phyloP scores from a whole-genome alignment of 2,329 filamentous ascomycete species.

The Colletotrichum lindemuthianum region DNA sequence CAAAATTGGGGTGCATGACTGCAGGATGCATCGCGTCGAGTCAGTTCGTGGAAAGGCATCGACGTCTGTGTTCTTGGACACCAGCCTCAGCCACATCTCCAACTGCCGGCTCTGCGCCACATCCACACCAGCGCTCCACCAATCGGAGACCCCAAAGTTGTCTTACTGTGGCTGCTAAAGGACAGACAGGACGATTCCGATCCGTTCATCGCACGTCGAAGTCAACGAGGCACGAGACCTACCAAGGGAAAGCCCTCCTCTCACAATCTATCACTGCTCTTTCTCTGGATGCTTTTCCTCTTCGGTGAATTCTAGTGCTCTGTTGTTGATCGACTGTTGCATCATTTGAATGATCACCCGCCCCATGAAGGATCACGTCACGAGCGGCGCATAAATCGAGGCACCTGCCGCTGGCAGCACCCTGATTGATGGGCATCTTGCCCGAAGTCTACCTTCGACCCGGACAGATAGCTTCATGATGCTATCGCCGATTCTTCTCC shows the following conservation, averaged over 20 bases:
- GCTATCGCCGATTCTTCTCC: constrained; percentile 39
- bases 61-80: not conserved
- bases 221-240: constrained; percentile 27
- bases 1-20: constrained; percentile 14
- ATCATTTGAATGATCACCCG: constrained; percentile 5
- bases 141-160: constrained; percentile 13
- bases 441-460: constrained; percentile 2
- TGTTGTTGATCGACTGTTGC: constrained; percentile 3
- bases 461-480: constrained; percentile 35
- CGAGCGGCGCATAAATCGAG: constrained; percentile 32
- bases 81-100: constrained; percentile 8
- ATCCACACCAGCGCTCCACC: constrained; percentile 9
- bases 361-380: constrained; percentile 26
- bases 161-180: constrained; percentile 24
- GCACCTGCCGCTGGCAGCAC: constrained; percentile 34
- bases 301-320: constrained; percentile 9
- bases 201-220: constrained; percentile 24
- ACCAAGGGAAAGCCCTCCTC: constrained; percentile 7
- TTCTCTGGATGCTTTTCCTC: not conserved
- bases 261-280: constrained; percentile 5
- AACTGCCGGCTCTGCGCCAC: constrained; percentile 2
- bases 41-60: constrained; percentile 9
- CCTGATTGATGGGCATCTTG: constrained; percentile 37
- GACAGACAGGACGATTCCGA: constrained; percentile 24
- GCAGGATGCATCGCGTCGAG: constrained; percentile 8